Percentiles rank a stretch among this genome's conserved stretches.
Conservation (phyloP, 345 rosid species). For the Durio zibethinus region DNA sequence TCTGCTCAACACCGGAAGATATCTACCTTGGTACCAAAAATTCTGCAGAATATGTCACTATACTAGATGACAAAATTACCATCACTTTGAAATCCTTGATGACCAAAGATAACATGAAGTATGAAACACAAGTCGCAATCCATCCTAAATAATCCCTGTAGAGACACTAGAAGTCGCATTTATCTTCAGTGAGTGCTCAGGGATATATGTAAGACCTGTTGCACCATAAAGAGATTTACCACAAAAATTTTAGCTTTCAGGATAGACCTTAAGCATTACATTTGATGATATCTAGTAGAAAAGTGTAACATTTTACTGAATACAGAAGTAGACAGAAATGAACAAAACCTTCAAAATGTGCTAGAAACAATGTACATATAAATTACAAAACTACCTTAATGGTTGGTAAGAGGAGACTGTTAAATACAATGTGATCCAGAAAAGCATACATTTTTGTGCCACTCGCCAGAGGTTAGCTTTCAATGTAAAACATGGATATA, state of each 20-base stretch:
- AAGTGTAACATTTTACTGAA: not conserved
- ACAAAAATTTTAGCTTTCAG: not conserved
- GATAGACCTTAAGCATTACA: not conserved
- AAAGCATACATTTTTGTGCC: not conserved
- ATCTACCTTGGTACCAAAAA: not conserved
- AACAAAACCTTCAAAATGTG: not conserved
- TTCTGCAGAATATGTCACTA: not conserved
- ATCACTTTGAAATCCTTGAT: not conserved
- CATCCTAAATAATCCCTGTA: slow-evolving; percentile 53
- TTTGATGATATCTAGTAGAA: not conserved
- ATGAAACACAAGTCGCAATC: not conserved
- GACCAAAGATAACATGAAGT: not conserved
- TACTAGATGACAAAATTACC: not conserved
- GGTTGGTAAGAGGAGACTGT: not conserved
- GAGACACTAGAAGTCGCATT: slow-evolving; percentile 89
- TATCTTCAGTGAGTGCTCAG: slow-evolving; percentile 87
- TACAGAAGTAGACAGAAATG: not conserved
- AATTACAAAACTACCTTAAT: not conserved
- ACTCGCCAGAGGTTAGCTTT: not conserved
- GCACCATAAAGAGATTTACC: slow-evolving; percentile 14
- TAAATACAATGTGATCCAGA: not conserved
- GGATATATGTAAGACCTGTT: slow-evolving; percentile 82
- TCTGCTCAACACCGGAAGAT: not conserved
- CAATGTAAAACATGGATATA: not conserved
- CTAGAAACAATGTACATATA: not conserved